Base-by-base conservation (phyloP, 2,329 filamentous ascomycete species). In the Pseudocercospora musae region DNA sequence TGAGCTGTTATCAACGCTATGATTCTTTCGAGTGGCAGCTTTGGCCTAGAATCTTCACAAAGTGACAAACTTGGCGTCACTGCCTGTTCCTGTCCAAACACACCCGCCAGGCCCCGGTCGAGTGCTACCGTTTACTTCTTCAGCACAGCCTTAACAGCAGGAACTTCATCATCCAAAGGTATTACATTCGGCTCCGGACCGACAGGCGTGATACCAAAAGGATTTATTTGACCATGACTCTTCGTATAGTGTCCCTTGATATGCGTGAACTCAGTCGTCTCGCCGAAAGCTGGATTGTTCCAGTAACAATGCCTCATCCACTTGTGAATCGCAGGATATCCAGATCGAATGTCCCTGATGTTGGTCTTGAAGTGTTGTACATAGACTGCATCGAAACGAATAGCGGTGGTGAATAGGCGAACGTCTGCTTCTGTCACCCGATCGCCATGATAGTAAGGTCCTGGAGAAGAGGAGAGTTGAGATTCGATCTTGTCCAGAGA, bases 221-320 rank as follows among this genome's bases (percentile, higher is more conserved):
- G 84, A 73, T 89, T 89, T 69, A 89, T 88, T 77, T 88, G 86
- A 68, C 75, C 78, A 75, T 88, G 86, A 67, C 83, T 86, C 79
- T 85, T 86, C 2, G 86, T 88, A 73, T 89, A 89, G 71, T 89
- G 86, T 49, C 84, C 89, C 85, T 96, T 97, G 80, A 98, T 98
- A 79, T 99, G 95, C 76, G 96, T 86, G 75, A 96, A 96, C 76
- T 97, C 85, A 21, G 93, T 96, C 64, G 92, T 95, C 57, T 90
- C 85, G 66, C 81, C 80, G 79, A 96, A 97, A 2, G 91, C 92
- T 0, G 87, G 81, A 23, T 87, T 76, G 69, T 89, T 88, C 92
- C 92, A 96, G 80, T 96, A 97, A 70, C 58, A 57, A 6, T 54
- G 42, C 42, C 31, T 53, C 54, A 66, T 66, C 59, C 68, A 73